phyloP scores from a whole-genome alignment of 2,329 filamentous ascomycete genomes.

The Ophiostoma triangulosporum region DNA sequence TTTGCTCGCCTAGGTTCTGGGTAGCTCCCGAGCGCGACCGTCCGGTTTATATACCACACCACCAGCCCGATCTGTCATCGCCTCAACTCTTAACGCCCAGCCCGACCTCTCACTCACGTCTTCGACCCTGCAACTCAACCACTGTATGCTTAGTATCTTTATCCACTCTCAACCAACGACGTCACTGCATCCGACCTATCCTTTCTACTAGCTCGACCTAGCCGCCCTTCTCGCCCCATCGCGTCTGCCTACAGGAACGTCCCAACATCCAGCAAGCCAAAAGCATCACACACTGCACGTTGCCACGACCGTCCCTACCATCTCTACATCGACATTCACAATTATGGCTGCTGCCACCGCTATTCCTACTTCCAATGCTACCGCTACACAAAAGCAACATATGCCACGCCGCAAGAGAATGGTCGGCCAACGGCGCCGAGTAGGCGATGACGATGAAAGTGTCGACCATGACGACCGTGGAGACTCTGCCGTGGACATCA shows the following conservation, averaged over 20 bases:
- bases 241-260: neutral
- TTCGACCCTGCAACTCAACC: neutral
- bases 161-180: no score
- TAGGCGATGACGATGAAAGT: slow-evolving; percentile 53
- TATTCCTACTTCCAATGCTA: slow-evolving; percentile 4
- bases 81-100: neutral
- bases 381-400: slow-evolving; percentile 5
- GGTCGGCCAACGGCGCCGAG: slow-evolving; percentile 53
- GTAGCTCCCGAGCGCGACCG: neutral
- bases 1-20: neutral
- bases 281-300: no score
- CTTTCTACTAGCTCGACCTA: neutral
- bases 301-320: neutral
- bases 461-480: slow-evolving; percentile 43
- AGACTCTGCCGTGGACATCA: slow-evolving; percentile 28
- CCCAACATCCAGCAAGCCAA: no score
- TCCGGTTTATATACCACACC: neutral
- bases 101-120: neutral
- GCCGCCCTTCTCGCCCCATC: neutral
- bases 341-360: slow-evolving; percentile 11
- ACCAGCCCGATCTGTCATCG: neutral
- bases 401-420: slow-evolving; percentile 46
- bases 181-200: no score
- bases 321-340: neutral
- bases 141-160: neutral